phyloP scores from a whole-genome alignment of 106 monocot genomes.

The Cymbidium sinense region DNA sequence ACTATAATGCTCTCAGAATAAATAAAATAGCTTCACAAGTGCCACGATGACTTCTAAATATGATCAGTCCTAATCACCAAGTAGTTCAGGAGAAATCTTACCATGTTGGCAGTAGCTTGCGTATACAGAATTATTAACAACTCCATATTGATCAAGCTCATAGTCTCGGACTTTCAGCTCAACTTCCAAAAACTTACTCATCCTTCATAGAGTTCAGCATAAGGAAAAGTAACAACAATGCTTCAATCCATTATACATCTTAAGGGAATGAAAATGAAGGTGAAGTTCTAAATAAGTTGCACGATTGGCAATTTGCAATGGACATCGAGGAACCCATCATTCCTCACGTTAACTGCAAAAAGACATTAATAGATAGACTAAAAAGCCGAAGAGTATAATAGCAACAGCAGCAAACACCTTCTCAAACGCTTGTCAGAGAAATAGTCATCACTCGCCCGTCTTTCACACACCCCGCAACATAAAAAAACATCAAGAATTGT shows the following conservation, averaged over 20 bases:
- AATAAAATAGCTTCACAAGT: too few species aligned
- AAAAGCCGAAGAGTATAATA: neutral
- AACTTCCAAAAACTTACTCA: slow-evolving; percentile 50
- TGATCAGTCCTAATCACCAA: neutral
- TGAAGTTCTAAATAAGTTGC: neutral
- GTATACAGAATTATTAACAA: slow-evolving; percentile 88
- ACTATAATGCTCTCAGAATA: too few species aligned
- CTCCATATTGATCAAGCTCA: slow-evolving; percentile 92
- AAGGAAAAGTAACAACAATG: neutral
- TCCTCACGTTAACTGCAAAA: neutral
- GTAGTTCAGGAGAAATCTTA: slow-evolving; percentile 12
- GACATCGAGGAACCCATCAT: neutral
- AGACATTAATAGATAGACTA: neutral
- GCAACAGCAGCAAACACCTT: neutral
- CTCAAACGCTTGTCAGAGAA: too few species aligned
- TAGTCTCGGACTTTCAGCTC: slow-evolving; percentile 82
- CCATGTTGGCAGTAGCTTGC: slow-evolving; percentile 92
- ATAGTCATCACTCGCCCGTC: too few species aligned
- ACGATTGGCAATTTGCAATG: neutral
- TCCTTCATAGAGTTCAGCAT: slow-evolving; percentile 8
- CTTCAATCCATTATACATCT: neutral
- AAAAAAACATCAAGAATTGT: too few species aligned
- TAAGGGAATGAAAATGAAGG: neutral
- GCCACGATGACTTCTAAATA: neutral
- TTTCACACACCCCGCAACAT: too few species aligned